phyloP scores from a whole-genome alignment of 2,329 filamentous ascomycete genomes.

The Aulographum hederae region DNA sequence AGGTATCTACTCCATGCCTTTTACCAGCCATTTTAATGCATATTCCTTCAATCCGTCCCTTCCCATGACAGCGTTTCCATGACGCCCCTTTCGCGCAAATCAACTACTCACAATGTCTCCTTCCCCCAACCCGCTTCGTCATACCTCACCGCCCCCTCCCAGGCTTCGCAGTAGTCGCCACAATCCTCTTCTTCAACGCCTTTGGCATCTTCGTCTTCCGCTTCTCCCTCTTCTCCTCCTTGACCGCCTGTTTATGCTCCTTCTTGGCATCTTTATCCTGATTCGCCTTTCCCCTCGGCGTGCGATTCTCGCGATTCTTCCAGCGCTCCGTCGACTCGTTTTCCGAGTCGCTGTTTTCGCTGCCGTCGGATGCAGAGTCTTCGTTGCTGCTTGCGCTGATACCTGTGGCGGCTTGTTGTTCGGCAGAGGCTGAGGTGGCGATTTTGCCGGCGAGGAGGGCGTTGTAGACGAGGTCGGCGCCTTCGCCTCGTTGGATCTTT shows the following conservation, averaged over 20 bases:
- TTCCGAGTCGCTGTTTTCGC: constrained; percentile 29
- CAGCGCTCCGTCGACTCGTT: too few relatives aligned
- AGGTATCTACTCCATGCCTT: too few relatives aligned
- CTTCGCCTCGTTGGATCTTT: constrained; percentile 54
- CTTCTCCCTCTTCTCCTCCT: constrained; percentile 90
- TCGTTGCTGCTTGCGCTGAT: constrained; percentile 25
- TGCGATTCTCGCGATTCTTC: constrained; percentile 41
- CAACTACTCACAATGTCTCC: too few relatives aligned
- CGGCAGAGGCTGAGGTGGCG: constrained; percentile 16
- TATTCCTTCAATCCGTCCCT: too few relatives aligned
- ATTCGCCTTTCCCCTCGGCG: constrained; percentile 63
- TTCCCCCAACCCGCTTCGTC: too few relatives aligned
- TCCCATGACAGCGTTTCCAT: too few relatives aligned
- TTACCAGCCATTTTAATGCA: too few relatives aligned
- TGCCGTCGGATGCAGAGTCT: constrained; percentile 20
- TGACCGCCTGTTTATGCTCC: constrained; percentile 75
- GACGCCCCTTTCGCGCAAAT: too few relatives aligned
- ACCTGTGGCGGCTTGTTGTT: constrained; percentile 10
- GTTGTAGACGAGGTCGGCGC: constrained; percentile 65
- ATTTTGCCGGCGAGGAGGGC: constrained; percentile 61
- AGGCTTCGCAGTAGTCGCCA: constrained; percentile 42
- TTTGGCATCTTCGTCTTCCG: constrained; percentile 93
- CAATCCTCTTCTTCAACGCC: constrained; percentile 78
- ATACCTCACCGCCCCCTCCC: too few relatives aligned
- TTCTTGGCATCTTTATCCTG: constrained; percentile 82